Base-by-base conservation (phyloP, 129 eudicot genomes). In the Heracleum sosnowskyi region DNA sequence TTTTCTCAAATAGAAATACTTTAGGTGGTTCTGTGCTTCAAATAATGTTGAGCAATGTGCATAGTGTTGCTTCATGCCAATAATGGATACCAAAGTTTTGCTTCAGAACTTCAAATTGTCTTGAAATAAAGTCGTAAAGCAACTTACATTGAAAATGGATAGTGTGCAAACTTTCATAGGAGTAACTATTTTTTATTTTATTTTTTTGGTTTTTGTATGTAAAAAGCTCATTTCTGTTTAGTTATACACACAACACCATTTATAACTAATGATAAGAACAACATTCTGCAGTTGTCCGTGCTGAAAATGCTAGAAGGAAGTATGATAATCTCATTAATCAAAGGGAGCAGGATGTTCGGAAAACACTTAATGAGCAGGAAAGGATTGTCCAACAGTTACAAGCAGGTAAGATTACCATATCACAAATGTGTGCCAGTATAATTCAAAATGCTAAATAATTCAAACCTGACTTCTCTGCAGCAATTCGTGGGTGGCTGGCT, bases 401-500 rank as follows among this genome's bases (percentile, higher is more conserved):
- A 76, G 89, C 97, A 6, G 93, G 98, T 94, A 85, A 80, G 62
- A 5, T 82, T 73, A 12, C 69, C 41, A 47, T 66, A 47, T 75
- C 4, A 49, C 31, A 16, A 15, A 49, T 77, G 29, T 55, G 34
- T 45, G 28, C 26, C 64, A 69, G 31, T 26, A 15, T 77, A 0
- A 11, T 64, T 12, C 22, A n/a, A 70, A 3, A 37, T 33, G 66
- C 1, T 41, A 46, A 31, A 36, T 69, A 18, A 64, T 57, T 9
- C 44, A 5, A 20, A 55, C 46, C 40, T 29, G 10, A 28, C 28
- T 78, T 76, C 81, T 17, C 70, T 77, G 74, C 92, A 92, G 99
- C 81, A 62, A 82, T 87, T 75, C 99, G 99, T 79, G 95, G 97
- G 46, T 96, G 97, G 95, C 89, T 92, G 90, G 90, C 88, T 46